phyloP scores from a whole-genome alignment of 176 grass and related monocot genomes.

The Pharus latifolius region DNA sequence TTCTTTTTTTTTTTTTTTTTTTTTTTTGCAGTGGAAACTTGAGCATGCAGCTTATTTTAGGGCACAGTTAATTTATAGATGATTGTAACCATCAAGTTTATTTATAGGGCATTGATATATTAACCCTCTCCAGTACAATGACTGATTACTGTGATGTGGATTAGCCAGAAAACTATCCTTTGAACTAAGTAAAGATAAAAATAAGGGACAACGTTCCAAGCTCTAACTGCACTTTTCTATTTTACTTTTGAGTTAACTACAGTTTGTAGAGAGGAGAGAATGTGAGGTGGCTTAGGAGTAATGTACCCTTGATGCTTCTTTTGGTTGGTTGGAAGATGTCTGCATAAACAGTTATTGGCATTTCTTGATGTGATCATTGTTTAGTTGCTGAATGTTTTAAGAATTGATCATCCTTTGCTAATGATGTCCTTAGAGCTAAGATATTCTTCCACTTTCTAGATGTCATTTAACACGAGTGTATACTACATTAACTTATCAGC shows the following conservation, averaged over 20 bases:
- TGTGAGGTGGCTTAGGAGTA: not conserved
- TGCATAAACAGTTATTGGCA: not conserved
- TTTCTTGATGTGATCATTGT: not conserved
- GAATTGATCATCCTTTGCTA: not conserved
- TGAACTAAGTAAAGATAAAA: not conserved
- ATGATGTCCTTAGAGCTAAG: not conserved
- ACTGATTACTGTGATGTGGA: not conserved
- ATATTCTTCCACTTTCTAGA: constrained; percentile 1
- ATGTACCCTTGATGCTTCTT: not conserved
- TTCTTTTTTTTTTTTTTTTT: no score
- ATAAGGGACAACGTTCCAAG: not conserved
- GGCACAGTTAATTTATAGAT: not conserved
- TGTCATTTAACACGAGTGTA: not conserved
- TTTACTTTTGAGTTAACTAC: not conserved
- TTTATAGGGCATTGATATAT: not conserved
- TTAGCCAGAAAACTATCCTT: not conserved
- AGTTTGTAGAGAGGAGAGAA: constrained; percentile 7
- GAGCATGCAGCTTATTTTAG: not conserved
- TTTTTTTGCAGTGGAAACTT: not conserved
- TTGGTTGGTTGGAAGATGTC: not conserved
- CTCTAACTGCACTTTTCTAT: no score
- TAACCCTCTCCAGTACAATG: not conserved
- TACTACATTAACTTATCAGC: constrained; percentile 31
- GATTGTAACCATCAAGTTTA: not conserved
- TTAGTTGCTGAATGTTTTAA: not conserved